Base-by-base conservation (phyloP, 805 yeast genomes). In the Candida morakotiae region DNA sequence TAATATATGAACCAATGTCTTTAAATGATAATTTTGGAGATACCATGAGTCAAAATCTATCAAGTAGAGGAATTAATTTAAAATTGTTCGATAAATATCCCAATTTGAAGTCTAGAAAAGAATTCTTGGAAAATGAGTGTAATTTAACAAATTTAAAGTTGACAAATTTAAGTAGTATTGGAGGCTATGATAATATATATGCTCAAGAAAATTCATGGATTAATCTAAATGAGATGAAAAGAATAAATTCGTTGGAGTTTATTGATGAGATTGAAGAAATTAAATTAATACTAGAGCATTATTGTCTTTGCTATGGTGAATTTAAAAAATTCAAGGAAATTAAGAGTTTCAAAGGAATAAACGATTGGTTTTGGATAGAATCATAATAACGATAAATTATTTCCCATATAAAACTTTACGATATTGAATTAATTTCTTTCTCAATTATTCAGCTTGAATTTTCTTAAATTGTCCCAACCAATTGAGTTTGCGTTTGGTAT, bases 211-310 rank as follows among this genome's bases (percentile, higher is more conserved):
- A 3, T 29, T 35, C 55, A 20, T 79, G 86, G 84, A 55, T 78
- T 2, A 43, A 44, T 8, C 34, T 26, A 0, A 52, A 49, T 1
- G 83, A 75, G 22, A 48, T 57, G 16, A 49, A 45, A 7, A 51
- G 83, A 21, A 69, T 83, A 1, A 64, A 68, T 38, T 45, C 59
- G 16, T 63, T 84, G 26, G 93, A 85, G 54, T 60, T 83, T 45
- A 64, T 85, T 15, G 94, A 84, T 55, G 94, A 84, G 54, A 55
- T 81, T 4, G 94, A 84, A 55, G 94, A 84, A 48, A 69, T 84
- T 52, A 57, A 65, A 37, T 59, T 84, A 27, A 62, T 84, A 31
- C 71, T 81, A 42, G 60, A 62, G 24, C 94, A 84, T 55, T 84
- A 84, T 48, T 67, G 80, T 31, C 55, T 77, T 25, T 51, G 56